Percentiles rank a stretch among this genome's conserved stretches.
These are phyloP conservation scores for Lactarius psammicola DNA, from an alignment of 768 basidiomycete genomes.

Conservation along the genomic window DNA sequence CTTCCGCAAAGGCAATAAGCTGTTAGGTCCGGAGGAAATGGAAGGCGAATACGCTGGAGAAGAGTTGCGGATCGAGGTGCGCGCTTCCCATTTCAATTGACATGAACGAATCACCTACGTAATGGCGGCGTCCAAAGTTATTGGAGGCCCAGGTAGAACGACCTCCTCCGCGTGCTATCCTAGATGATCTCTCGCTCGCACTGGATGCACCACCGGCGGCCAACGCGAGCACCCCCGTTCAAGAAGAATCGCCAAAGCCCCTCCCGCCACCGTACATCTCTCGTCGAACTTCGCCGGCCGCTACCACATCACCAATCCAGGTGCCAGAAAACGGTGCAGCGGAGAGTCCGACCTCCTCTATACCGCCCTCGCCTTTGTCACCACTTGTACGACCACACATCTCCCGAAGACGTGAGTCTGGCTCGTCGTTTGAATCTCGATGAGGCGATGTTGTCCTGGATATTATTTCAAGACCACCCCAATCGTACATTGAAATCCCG, in stretches of 20 bases:
- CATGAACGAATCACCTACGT: neutral
- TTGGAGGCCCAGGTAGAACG: conserved; percentile 85
- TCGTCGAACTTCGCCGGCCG: conserved; percentile 51
- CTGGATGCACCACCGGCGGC: conserved; percentile 22
- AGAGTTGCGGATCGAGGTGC: conserved; percentile 76
- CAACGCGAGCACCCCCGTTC: conserved; percentile 21
- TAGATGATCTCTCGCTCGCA: conserved; percentile 48
- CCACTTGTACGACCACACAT: conserved; percentile 15
- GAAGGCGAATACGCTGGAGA: conserved; percentile 89
- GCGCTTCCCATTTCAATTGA: conserved; percentile 29
- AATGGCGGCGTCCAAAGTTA: conserved; percentile 46
- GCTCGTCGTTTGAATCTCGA: conserved; percentile 15
- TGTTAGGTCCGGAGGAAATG: conserved; percentile 83
- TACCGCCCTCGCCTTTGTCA: conserved; percentile 7
- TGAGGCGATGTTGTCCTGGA: neutral
- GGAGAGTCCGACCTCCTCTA: conserved; percentile 10
- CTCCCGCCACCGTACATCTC: conserved; percentile 60
- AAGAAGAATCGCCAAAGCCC: conserved; percentile 40
- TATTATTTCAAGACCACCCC: neutral
- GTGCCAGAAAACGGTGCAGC: neutral
- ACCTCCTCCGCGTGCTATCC: conserved; percentile 69
- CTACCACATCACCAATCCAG: conserved; percentile 9
- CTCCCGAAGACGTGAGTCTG: conserved; percentile 15
- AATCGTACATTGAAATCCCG: neutral
- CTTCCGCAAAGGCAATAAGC: conserved; percentile 83